Evolutionary conservation across 805 yeast species (phyloP), one percentile per base, ranked within the genome.

Genomic region (Candida awuae): DNA sequence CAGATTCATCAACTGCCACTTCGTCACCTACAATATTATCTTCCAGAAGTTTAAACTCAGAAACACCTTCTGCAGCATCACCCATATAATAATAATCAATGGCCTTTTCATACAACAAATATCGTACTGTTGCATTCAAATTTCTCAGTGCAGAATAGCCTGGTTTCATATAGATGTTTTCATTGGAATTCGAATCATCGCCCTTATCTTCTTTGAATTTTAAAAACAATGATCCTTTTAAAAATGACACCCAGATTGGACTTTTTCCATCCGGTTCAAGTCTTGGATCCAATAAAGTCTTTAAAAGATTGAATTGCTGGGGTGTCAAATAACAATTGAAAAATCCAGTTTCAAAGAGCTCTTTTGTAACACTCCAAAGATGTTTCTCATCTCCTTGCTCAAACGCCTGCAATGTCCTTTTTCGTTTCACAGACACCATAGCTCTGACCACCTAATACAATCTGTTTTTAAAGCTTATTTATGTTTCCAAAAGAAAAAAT

Each of bases 81-180:
- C 46, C 48, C 20, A 39, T 43, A 30, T 37, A 57, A 19, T 44
- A 52, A 34, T 50, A 55, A 34, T 76, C 80, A 8, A 77, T 67
- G 16, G 81, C 87, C 53, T 73, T 77, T 50, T 82, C 88, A 75
- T 84, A 83, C 18, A 83, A 61, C 10, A 81, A 67, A 48, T 80
- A 81, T 46, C 90, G 64, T 35, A 41, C 19, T n/a, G 43, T 41
- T 34, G 81, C 62, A 6, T 86, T 80, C 30, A 82, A 45, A 57
- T 77, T 62, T 55, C 80, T 66, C 1, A 73, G 62, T 8, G 74
- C 66, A 12, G 63, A 66, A 8, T 58, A 46, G 1, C 77, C 77
- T 22, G 63, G 71, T 55, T 60, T 70, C 42, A 66, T 59, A 43
- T 62, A 74, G 46, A 66, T 52, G 34, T 62, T 66, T 13, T 46